Evolutionary conservation across 257 asterid genomes (phyloP).

Genomic region (Fraxinus americana): DNA sequence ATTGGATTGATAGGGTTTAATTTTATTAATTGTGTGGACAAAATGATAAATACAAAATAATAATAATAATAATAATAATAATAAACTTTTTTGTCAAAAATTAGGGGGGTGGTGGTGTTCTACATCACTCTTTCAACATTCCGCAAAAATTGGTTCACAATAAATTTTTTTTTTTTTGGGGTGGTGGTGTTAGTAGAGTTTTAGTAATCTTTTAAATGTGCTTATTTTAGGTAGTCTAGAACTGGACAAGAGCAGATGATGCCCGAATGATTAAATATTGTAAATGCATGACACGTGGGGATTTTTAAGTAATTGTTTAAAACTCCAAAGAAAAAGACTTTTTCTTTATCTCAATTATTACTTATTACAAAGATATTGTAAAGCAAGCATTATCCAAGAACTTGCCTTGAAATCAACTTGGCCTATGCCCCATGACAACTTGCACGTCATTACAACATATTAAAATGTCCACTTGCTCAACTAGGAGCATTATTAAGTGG

Average conservation of each 20-base stretch:
- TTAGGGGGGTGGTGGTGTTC: too few relatives aligned
- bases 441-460: constrained; percentile 30
- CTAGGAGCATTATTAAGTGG: constrained; percentile 3
- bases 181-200: neutral
- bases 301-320: neutral
- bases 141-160: neutral
- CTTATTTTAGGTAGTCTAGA: neutral
- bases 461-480: constrained; percentile 27
- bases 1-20: too few relatives aligned
- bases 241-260: neutral
- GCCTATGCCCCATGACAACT: constrained; percentile 25
- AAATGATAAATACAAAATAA: too few relatives aligned
- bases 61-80: too few relatives aligned
- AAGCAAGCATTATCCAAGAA: neutral
- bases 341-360: neutral
- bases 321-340: neutral
- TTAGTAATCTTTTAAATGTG: neutral
- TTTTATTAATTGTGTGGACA: too few relatives aligned
- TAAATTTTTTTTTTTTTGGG: too few relatives aligned
- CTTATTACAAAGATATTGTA: too few relatives aligned
- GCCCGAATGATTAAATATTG: neutral
- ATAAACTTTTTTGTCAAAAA: too few relatives aligned
- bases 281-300: constrained; percentile 3
- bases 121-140: neutral
- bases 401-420: constrained; percentile 22